Conservation (phyloP, 176 grass and related monocot species). For the Bolboschoenus planiculmis region DNA sequence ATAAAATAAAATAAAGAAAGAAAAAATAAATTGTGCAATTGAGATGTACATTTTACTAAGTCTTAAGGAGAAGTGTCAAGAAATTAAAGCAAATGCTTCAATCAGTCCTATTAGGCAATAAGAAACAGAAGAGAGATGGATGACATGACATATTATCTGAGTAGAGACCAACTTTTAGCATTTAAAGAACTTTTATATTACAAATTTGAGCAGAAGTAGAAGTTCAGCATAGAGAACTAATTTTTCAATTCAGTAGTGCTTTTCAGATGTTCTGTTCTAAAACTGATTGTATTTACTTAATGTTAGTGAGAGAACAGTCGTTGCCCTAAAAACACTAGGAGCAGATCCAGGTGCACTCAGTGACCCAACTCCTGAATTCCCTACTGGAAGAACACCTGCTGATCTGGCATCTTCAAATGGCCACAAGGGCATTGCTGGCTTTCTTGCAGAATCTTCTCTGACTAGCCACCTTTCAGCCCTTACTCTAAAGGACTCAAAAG, state of each 20-base stretch:
- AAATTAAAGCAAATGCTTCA: not conserved
- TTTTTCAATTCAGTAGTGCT: not conserved
- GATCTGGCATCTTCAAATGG: slow-evolving; percentile 97
- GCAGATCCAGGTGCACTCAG: slow-evolving; percentile 74
- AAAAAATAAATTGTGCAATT: not conserved
- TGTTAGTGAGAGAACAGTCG: slow-evolving; percentile 68
- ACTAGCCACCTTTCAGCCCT: slow-evolving; percentile 78
- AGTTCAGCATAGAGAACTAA: not conserved
- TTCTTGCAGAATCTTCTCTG: slow-evolving; percentile 94
- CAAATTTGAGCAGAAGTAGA: not conserved
- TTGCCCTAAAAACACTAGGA: slow-evolving; percentile 62
- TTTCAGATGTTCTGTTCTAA: not conserved
- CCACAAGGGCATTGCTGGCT: slow-evolving; percentile 93
- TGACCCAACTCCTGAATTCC: slow-evolving; percentile 75
- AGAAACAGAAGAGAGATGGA: not conserved
- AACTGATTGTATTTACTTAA: not conserved
- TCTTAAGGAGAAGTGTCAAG: not conserved
- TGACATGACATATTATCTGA: not conserved
- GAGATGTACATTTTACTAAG: not conserved
- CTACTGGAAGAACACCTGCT: slow-evolving; percentile 80
- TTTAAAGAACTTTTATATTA: not conserved
- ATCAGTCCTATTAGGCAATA: not conserved
- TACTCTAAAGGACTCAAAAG: slow-evolving; percentile 69
- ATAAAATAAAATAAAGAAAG: not conserved
- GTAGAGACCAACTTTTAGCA: not conserved